phyloP scores from a whole-genome alignment of 768 basidiomycete genomes.

The Rhizopogon roseolus region DNA sequence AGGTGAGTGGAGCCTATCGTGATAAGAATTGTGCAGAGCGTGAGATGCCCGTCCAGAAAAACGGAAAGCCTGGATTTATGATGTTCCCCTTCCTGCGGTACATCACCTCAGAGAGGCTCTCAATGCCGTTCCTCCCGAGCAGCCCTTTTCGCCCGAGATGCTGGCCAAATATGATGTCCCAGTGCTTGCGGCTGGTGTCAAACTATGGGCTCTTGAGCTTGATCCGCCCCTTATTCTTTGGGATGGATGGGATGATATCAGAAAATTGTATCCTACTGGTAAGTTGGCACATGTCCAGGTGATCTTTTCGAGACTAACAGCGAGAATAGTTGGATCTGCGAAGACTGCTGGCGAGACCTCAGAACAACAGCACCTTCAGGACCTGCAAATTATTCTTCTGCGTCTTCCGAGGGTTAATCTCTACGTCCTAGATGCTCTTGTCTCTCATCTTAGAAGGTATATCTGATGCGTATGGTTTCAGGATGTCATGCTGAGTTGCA shows the following conservation, averaged over 20 bases:
- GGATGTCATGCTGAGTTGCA: constrained; percentile 4
- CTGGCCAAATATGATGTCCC: constrained; percentile 78
- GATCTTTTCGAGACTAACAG: background rate
- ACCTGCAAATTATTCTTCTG: constrained; percentile 57
- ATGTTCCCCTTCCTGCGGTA: constrained; percentile 76
- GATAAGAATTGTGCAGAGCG: background rate
- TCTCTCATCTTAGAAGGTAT: constrained; percentile 72
- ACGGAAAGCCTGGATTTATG: constrained; percentile 93
- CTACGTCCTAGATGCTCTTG: constrained; percentile 70
- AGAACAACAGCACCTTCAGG: constrained; percentile 58
- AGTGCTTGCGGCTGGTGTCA: constrained; percentile 78
- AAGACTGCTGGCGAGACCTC: constrained; percentile 49
- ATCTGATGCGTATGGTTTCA: constrained; percentile 18
- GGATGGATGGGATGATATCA: constrained; percentile 90
- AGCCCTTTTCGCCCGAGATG: constrained; percentile 47
- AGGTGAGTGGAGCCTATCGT: constrained; percentile 37
- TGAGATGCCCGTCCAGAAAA: constrained; percentile 46
- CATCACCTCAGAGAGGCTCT: constrained; percentile 85
- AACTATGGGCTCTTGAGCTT: constrained; percentile 89
- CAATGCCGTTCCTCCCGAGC: constrained; percentile 58
- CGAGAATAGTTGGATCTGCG: constrained; percentile 46
- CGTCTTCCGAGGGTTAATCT: constrained; percentile 76
- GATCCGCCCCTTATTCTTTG: constrained; percentile 81
- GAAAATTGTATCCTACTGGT: constrained; percentile 78
- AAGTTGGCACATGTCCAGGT: constrained; percentile 7